Evolutionary conservation across 129 eudicot species (phyloP).

Genomic region (Lactuca saligna): DNA sequence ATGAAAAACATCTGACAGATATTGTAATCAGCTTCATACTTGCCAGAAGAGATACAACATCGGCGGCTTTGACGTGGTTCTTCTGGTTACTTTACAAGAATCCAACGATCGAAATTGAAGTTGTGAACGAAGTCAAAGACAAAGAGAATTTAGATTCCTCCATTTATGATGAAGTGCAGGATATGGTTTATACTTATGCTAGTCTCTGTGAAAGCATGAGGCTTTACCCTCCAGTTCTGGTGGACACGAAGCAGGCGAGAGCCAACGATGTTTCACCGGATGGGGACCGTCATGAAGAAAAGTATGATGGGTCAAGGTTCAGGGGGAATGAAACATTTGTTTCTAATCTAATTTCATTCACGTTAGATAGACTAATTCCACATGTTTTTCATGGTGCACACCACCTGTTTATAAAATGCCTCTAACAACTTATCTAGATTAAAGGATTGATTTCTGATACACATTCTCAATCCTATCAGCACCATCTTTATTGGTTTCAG

Average conservation of each 20-base stretch:
- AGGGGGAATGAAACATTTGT: too few species aligned
- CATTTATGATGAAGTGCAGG: slow-evolving; percentile 8
- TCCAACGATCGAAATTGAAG: neutral
- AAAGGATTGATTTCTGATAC: too few species aligned
- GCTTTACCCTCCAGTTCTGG: neutral
- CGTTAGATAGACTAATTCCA: too few species aligned
- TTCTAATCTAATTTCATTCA: too few species aligned
- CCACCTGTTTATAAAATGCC: too few species aligned
- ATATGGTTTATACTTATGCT: slow-evolving; percentile 14
- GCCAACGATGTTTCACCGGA: slow-evolving; percentile 37
- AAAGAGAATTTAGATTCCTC: too few species aligned
- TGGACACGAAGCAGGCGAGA: neutral
- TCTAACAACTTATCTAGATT: too few species aligned
- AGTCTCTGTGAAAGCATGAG: slow-evolving; percentile 8
- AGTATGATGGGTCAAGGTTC: slow-evolving; percentile 18
- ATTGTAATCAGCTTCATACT: slow-evolving; percentile 20
- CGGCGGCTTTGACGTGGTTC: neutral
- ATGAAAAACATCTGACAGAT: too few species aligned
- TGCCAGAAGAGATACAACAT: slow-evolving; percentile 32
- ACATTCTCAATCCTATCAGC: too few species aligned
- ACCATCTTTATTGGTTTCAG: too few species aligned
- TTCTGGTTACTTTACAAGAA: neutral
- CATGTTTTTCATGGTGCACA: too few species aligned
- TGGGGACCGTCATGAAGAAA: slow-evolving; percentile 43
- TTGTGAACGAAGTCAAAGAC: neutral